A percentile compares a stretch with the other conserved stretches of the same genome.
Evolutionary conservation across 2,329 filamentous ascomycete species (phyloP).

Genomic region (Fusarium sp.): DNA sequence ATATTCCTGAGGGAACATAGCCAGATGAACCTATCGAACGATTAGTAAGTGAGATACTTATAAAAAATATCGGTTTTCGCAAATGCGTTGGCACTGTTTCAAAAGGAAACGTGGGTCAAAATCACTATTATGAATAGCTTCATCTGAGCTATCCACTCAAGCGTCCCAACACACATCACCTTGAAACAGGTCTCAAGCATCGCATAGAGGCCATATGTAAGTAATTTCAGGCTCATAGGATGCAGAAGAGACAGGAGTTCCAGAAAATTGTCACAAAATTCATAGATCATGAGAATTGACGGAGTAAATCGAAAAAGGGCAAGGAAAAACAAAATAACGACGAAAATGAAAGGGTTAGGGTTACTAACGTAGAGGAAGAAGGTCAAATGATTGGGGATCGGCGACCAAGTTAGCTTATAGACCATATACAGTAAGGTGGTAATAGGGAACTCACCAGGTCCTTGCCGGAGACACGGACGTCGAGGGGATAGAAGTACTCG

Average conservation of each 20-base stretch:
- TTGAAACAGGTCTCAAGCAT: not conserved
- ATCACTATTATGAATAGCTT: not conserved
- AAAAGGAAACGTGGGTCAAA: not conserved
- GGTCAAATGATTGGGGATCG: conserved; percentile 86
- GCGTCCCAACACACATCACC: not conserved
- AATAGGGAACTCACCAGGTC: conserved; percentile 64
- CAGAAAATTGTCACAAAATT: not conserved
- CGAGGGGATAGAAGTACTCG: conserved; percentile 96
- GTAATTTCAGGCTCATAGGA: not conserved
- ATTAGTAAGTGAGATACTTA: not conserved
- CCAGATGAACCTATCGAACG: conserved; percentile 67
- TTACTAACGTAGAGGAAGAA: conserved; percentile 85
- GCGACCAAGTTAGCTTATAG: not conserved
- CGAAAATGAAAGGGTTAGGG: not conserved
- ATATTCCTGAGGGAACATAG: conserved; percentile 86
- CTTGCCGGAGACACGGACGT: conserved; percentile 89
- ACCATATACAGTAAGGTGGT: too few relatives aligned
- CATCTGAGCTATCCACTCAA: not conserved
- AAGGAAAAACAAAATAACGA: not conserved
- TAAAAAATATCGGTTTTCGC: not conserved
- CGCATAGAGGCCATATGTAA: not conserved
- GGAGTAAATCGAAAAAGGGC: not conserved
- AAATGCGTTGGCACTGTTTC: not conserved
- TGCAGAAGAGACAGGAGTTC: not conserved
- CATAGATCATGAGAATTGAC: rapidly evolving